Conservation (phyloP, 345 rosid genomes). For the Linum tenue region DNA sequence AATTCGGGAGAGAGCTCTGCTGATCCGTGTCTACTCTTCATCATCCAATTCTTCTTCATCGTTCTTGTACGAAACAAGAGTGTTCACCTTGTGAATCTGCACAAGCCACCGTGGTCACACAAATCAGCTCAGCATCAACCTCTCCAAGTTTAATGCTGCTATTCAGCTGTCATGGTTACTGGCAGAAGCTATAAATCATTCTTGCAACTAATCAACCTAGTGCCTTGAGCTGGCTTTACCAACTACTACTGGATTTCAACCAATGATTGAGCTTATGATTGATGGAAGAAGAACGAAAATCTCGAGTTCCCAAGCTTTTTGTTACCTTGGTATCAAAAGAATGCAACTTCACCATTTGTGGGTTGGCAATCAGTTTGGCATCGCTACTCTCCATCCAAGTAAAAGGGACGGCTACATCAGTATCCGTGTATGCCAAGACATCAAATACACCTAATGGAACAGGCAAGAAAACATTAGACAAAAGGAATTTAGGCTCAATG, state of each 20-base stretch:
- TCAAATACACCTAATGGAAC: constrained; percentile 68
- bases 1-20: neutral
- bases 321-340: constrained; percentile 86
- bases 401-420: constrained; percentile 84
- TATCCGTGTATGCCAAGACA: constrained; percentile 86
- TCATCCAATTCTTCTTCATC: constrained; percentile 79
- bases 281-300: too few relatives aligned
- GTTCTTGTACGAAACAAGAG: constrained; percentile 89
- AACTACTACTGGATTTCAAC: too few relatives aligned
- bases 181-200: neutral
- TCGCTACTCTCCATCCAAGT: constrained; percentile 87
- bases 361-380: constrained; percentile 87
- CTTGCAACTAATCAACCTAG: neutral
- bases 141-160: neutral
- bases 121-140: neutral
- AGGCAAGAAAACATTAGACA: neutral
- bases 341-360: constrained; percentile 97
- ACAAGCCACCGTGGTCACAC: neutral
- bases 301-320: neutral
- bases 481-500: neutral
- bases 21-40: constrained; percentile 16
- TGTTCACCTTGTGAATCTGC: constrained; percentile 96
- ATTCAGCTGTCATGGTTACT: too few relatives aligned
- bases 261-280: too few relatives aligned
- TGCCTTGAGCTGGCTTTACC: too few relatives aligned